Evolutionary conservation across 768 basidiomycete genomes (phyloP).

Genomic region (Solioccasus polychromus): DNA sequence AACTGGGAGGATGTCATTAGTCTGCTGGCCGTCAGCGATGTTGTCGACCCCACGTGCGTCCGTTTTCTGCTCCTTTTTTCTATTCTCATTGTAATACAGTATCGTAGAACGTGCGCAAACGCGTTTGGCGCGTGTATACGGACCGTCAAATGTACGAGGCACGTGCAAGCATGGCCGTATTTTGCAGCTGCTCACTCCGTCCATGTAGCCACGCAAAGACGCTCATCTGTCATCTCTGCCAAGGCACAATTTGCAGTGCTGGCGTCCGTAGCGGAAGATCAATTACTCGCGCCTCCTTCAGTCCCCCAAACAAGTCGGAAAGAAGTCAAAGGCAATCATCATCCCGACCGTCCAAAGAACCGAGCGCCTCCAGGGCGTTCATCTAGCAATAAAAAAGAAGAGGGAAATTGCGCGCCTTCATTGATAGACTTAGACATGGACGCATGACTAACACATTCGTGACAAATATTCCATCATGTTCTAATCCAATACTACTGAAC

Average conservation of each 20-base stretch:
- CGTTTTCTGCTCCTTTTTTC: background rate
- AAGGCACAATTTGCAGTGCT: conserved; percentile 6
- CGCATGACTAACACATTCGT: no score
- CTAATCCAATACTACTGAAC: no score
- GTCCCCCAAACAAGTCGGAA: conserved; percentile 16
- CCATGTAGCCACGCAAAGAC: conserved; percentile 16
- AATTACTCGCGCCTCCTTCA: conserved; percentile 12
- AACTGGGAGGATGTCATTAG: conserved; percentile 65
- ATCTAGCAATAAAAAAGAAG: no score
- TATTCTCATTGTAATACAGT: conserved; percentile 10
- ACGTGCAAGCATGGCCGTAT: background rate
- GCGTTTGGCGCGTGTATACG: conserved; percentile 32
- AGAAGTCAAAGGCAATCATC: background rate
- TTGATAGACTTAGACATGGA: no score
- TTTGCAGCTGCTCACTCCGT: background rate
- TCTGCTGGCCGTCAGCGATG: conserved; percentile 42
- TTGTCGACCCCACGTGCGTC: conserved; percentile 29
- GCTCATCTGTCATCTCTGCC: conserved; percentile 15
- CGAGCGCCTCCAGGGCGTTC: no score
- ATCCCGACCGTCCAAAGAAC: no score
- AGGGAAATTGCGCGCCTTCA: no score
- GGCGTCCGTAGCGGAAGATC: conserved; percentile 11
- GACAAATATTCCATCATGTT: no score
- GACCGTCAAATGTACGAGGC: conserved; percentile 18
- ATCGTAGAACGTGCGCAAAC: conserved; percentile 24